Percentiles rank a stretch among this genome's conserved stretches.
Conservation (phyloP, 2,329 filamentous ascomycete genomes). For the Microcera coccophila region DNA sequence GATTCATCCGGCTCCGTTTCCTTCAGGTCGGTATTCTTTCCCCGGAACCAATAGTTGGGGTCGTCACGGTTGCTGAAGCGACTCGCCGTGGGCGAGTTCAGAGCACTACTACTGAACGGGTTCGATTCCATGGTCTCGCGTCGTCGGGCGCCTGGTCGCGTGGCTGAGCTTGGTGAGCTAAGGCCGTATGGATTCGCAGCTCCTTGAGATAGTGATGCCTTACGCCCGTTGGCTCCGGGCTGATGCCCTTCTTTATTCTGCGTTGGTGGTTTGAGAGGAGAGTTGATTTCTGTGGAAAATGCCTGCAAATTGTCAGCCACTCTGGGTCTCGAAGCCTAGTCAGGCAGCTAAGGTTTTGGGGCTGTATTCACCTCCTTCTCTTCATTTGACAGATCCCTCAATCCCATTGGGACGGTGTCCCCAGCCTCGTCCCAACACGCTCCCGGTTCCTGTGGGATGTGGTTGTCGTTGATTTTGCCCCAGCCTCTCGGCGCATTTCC, state of each 20-base stretch:
- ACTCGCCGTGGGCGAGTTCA: slow-evolving; percentile 59
- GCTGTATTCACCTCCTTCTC: slow-evolving; percentile 55
- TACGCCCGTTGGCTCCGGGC: slow-evolving; percentile 65
- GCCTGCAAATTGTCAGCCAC: slow-evolving; percentile 48
- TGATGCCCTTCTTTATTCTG: slow-evolving; percentile 65
- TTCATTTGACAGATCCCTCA: slow-evolving; percentile 64
- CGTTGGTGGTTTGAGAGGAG: slow-evolving; percentile 79
- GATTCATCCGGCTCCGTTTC: slow-evolving; percentile 54
- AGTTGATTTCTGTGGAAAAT: slow-evolving; percentile 86
- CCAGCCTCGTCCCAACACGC: slow-evolving; percentile 84
- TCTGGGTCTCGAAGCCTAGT: background rate
- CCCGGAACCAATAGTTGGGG: slow-evolving; percentile 52
- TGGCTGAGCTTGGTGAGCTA: slow-evolving; percentile 66
- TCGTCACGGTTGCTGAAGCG: slow-evolving; percentile 62
- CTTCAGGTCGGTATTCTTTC: slow-evolving; percentile 51
- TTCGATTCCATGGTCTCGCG: slow-evolving; percentile 75
- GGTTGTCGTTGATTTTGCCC: slow-evolving; percentile 73
- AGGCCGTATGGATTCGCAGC: slow-evolving; percentile 62
- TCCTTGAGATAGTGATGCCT: slow-evolving; percentile 75
- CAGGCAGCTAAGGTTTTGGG: slow-evolving; percentile 4
- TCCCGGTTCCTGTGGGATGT: slow-evolving; percentile 75
- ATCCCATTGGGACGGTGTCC: slow-evolving; percentile 63
- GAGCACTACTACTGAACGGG: slow-evolving; percentile 50
- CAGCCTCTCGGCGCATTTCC: slow-evolving; percentile 61
- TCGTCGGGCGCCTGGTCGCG: slow-evolving; percentile 72